These are phyloP conservation scores for Puccinia triticina DNA, from an alignment of 1,284 basidiomycete genomes.

Conservation along the genomic window DNA sequence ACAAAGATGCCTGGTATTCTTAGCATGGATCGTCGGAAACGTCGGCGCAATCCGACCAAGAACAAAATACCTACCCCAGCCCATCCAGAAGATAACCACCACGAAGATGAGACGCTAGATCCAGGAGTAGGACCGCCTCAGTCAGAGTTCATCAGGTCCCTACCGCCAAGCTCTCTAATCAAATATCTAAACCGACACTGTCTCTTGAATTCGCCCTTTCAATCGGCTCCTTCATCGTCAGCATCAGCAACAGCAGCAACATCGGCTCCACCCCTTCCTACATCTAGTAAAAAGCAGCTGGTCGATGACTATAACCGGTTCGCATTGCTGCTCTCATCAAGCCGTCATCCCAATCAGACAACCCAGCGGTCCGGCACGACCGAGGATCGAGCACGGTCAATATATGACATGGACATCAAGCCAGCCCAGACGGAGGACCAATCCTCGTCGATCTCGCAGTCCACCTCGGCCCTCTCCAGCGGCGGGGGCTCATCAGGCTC, in stretches of 20 bases:
- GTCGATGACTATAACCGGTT: neutral
- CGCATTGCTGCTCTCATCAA: neutral
- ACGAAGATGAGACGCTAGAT: neutral
- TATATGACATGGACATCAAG: too few species aligned
- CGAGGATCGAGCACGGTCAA: neutral
- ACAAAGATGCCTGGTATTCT: neutral
- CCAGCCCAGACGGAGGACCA: too few species aligned
- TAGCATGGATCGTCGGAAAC: neutral
- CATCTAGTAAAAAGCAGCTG: neutral
- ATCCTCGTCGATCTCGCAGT: neutral
- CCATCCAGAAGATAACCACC: neutral
- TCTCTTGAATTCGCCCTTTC: neutral
- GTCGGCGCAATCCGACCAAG: neutral
- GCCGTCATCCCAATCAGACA: neutral
- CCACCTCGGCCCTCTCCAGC: neutral
- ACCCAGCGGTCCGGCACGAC: neutral
- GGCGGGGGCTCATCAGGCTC: neutral
- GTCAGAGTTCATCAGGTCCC: slow-evolving; percentile 1
- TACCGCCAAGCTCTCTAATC: neutral
- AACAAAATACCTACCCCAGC: neutral
- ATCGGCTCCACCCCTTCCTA: neutral
- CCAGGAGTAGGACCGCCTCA: neutral
- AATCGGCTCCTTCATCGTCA: neutral
- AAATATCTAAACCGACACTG: neutral
- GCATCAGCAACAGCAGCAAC: neutral